These are phyloP conservation scores for Calonectria ilicicola DNA, from an alignment of 2,329 filamentous ascomycete species.

Conservation along the genomic window DNA sequence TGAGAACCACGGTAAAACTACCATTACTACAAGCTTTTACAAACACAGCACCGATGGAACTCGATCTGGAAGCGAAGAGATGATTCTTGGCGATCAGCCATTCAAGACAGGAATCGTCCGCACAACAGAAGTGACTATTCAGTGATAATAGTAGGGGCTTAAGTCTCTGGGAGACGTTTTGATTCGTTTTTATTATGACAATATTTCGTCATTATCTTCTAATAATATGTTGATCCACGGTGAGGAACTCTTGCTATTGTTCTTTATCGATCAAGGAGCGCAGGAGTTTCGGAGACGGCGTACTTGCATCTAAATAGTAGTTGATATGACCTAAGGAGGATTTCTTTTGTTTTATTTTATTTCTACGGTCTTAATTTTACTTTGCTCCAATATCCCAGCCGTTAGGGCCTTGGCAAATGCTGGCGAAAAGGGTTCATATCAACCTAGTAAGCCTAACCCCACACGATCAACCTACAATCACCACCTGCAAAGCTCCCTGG, in stretches of 20 bases:
- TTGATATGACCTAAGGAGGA: neutral
- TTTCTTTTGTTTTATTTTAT: neutral
- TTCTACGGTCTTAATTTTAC: neutral
- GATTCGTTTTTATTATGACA: neutral
- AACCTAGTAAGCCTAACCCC: neutral
- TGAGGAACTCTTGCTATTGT: neutral
- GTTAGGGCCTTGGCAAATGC: neutral
- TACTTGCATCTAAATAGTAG: neutral
- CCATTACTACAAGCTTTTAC: conserved; percentile 22
- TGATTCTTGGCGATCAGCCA: conserved; percentile 18
- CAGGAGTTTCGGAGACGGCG: neutral
- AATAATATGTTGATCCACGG: neutral
- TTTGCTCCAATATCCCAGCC: neutral
- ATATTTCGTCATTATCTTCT: neutral
- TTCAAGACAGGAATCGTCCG: conserved; percentile 25
- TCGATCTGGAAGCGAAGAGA: conserved; percentile 27
- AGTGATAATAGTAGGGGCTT: neutral
- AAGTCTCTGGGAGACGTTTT: neutral
- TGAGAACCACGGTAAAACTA: neutral
- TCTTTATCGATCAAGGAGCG: neutral
- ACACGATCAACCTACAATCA: neutral
- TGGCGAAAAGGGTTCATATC: neutral
- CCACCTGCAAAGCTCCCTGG: no score
- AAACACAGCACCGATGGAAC: conserved; percentile 8
- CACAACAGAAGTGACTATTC: conserved; percentile 24